Evolutionary conservation across 306 rosid species (phyloP).

Genomic region (Luffa aegyptiaca): DNA sequence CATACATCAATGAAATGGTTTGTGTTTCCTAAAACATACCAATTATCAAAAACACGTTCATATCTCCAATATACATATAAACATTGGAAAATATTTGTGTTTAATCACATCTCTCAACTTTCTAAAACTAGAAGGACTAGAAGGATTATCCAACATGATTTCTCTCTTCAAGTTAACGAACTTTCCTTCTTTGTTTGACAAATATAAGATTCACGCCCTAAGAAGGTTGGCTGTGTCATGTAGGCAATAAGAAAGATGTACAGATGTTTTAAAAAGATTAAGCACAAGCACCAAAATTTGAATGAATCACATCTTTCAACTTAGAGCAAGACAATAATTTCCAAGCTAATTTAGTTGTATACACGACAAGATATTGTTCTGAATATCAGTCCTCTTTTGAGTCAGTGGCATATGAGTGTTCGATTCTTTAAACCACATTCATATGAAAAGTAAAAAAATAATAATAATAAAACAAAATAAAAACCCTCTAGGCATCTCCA

Average conservation of each 20-base stretch:
- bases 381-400: neutral
- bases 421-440: neutral
- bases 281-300: neutral
- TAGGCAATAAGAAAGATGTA: neutral
- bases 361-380: neutral
- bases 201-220: neutral
- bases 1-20: too few species aligned
- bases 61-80: neutral
- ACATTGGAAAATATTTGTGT: neutral
- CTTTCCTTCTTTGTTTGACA: neutral
- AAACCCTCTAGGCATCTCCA: neutral
- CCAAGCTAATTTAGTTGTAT: neutral
- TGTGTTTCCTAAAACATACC: too few species aligned
- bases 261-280: neutral
- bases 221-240: neutral
- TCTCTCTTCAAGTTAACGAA: neutral
- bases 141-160: neutral
- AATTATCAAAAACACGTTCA: neutral
- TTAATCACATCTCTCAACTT: neutral
- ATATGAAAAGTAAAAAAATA: neutral
- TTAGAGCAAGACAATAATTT: neutral
- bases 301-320: neutral
- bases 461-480: neutral
- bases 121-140: neutral
- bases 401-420: neutral